Evolutionary conservation across 2,329 filamentous ascomycete genomes (phyloP).

Genomic region (Xylaria sp.): DNA sequence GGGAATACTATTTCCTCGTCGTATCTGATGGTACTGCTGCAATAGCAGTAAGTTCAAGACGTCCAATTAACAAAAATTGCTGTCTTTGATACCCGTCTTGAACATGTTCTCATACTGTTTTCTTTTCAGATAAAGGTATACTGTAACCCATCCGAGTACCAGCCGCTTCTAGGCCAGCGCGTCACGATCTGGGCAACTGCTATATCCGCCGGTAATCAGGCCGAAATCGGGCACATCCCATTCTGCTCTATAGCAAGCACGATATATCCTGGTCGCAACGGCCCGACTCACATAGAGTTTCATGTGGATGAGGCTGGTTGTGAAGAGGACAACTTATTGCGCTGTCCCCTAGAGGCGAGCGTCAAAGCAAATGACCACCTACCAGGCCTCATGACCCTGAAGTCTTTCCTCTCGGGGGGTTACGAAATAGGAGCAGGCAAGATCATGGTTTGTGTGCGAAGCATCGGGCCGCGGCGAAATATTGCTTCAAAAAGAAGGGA

Average conservation of each 20-base stretch:
- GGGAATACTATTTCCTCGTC: constrained; percentile 63
- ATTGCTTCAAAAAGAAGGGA: constrained; percentile 60
- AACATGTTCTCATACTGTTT: constrained; percentile 13
- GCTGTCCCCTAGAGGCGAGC: constrained; percentile 58
- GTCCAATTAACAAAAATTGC: not conserved
- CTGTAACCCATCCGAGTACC: constrained; percentile 55
- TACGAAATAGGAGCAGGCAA: constrained; percentile 62
- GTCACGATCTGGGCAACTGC: constrained; percentile 68
- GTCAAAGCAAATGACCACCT: constrained; percentile 47
- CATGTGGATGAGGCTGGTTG: constrained; percentile 56
- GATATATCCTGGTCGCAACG: constrained; percentile 68
- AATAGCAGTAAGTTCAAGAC: constrained; percentile 57
- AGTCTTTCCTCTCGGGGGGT: constrained; percentile 64
- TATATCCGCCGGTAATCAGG: constrained; percentile 59
- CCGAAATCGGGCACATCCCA: constrained; percentile 47
- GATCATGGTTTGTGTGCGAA: constrained; percentile 68
- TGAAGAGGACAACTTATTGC: constrained; percentile 57
- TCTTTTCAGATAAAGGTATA: constrained; percentile 60
- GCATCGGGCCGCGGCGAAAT: constrained; percentile 63
- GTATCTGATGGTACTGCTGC: constrained; percentile 67
- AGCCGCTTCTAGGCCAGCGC: constrained; percentile 62
- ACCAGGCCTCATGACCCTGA: constrained; percentile 65
- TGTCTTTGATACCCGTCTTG: not conserved
- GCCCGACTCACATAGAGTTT: constrained; percentile 64
- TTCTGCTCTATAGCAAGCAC: constrained; percentile 62